Base-by-base conservation (phyloP, 2,329 filamentous ascomycete genomes). In the Akanthomyces uredinophilus region DNA sequence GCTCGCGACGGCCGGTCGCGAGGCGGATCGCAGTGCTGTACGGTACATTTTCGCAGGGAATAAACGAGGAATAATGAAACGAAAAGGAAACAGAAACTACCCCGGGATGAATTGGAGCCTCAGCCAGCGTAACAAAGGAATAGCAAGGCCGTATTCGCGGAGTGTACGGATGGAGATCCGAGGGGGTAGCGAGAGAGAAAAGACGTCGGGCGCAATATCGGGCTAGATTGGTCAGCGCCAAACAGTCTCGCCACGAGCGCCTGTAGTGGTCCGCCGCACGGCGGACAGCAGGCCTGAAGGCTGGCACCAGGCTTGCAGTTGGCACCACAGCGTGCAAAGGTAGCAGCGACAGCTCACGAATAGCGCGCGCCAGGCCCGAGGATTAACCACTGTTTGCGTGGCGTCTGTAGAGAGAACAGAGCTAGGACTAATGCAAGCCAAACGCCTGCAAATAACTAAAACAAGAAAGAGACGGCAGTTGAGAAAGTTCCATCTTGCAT, bases 11-110 rank as follows among this genome's bases (percentile, higher is more conserved):
- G 78, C 75, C 66, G 80, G 72, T 69, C 73, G 76, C 60, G 81
- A 76, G 66, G 80, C 74, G 56, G 80, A 76, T 68, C 81, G 77
- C 68, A 82, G 68, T 56, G 80, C 77, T 67, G 79, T 72, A 73
- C 82, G 81, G 66, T 83, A 84, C 83, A 86, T 85, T 51, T 3
- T 58, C 8, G 29, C 20, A 57, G 58, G 18, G 29, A 8, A 59
- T 32, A 43, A 22, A 56, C 43, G 59, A 66, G 63, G 64, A 24
- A 18, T 11, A 47, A 44, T 29, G 55, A 66, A 58, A 65, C 49
- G 60, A 63, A 64, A 49, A 27, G 13, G n/a, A 55, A 54, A 29
- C 39, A n/a, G 14, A 32, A 22, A 8, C 29, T 18, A 41, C 27
- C 29, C 10, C 29, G 13, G 5, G 16, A 29, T 49, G 22, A 61